A percentile compares a stretch with the other conserved stretches of the same genome.
phyloP scores from a whole-genome alignment of 768 basidiomycete species.

The Leccinum uliginosum region DNA sequence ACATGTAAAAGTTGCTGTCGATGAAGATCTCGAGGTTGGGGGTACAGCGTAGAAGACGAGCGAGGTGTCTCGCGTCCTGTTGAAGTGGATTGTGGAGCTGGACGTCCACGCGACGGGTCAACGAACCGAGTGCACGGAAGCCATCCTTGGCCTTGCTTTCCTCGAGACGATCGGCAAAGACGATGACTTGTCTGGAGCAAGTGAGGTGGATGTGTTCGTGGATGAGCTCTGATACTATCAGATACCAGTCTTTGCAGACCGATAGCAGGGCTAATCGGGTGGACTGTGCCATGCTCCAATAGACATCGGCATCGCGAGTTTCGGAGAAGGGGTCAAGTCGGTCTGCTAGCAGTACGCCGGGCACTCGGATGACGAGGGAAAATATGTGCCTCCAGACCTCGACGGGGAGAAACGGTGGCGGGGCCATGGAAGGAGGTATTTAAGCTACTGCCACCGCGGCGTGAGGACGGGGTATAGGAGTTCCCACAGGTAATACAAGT shows the following conservation, averaged over 20 bases:
- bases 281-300: conserved; percentile 23
- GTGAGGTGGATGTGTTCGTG: conserved; percentile 40
- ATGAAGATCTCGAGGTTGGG: conserved; percentile 43
- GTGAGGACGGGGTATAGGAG: conserved; percentile 6
- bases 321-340: conserved; percentile 40
- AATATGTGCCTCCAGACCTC: conserved; percentile 42
- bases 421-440: conserved; percentile 8
- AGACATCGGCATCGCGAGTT: conserved; percentile 27
- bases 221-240: conserved; percentile 35
- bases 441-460: conserved; percentile 1
- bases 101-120: conserved; percentile 41
- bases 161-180: conserved; percentile 35
- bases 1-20: conserved; percentile 35
- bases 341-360: conserved; percentile 31
- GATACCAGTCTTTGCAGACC: conserved; percentile 38
- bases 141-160: conserved; percentile 16
- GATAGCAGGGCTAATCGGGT: conserved; percentile 31
- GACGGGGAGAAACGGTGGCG: conserved; percentile 27
- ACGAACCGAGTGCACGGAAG: conserved; percentile 33
- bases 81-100: conserved; percentile 32
- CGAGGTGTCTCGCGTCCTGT: conserved; percentile 17
- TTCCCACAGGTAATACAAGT: not conserved
- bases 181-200: conserved; percentile 31
- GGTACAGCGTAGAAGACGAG: conserved; percentile 37
- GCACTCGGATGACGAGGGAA: conserved; percentile 30